phyloP scores from a whole-genome alignment of 768 basidiomycete species.

The Albatrellus ellisii region DNA sequence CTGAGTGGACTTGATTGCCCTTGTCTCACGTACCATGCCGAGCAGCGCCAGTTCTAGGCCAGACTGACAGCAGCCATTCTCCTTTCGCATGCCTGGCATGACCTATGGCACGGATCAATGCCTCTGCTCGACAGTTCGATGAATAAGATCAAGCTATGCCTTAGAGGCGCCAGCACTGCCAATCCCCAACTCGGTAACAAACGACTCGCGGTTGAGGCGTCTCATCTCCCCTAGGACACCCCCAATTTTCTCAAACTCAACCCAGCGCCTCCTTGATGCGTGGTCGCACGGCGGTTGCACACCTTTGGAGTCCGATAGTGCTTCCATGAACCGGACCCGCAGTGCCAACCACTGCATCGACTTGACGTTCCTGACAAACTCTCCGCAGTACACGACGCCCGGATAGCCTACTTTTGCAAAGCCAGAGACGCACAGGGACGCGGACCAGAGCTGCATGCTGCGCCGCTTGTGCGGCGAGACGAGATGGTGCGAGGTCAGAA shows the following conservation, averaged over 20 bases:
- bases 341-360: constrained; percentile 73
- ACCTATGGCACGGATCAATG: no score
- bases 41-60: no score
- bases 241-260: constrained; percentile 33
- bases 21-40: no score
- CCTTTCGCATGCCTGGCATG: no score
- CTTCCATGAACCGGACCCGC: constrained; percentile 46
- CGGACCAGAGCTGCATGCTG: constrained; percentile 41
- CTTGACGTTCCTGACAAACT: constrained; percentile 55
- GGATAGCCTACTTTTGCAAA: constrained; percentile 71
- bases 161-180: constrained; percentile 24
- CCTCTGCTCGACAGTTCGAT: no score
- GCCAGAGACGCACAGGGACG: constrained; percentile 38
- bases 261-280: constrained; percentile 25
- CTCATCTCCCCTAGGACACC: constrained; percentile 1
- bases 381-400: constrained; percentile 62
- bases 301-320: constrained; percentile 16
- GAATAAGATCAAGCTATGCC: no score
- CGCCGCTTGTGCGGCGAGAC: constrained; percentile 51
- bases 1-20: no score
- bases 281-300: background rate
- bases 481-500: constrained; percentile 66
- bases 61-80: no score
- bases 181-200: constrained; percentile 53
- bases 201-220: constrained; percentile 22